These are phyloP conservation scores for Solanum chaucha DNA, from an alignment of 257 asterid species.

Conservation along the genomic window DNA sequence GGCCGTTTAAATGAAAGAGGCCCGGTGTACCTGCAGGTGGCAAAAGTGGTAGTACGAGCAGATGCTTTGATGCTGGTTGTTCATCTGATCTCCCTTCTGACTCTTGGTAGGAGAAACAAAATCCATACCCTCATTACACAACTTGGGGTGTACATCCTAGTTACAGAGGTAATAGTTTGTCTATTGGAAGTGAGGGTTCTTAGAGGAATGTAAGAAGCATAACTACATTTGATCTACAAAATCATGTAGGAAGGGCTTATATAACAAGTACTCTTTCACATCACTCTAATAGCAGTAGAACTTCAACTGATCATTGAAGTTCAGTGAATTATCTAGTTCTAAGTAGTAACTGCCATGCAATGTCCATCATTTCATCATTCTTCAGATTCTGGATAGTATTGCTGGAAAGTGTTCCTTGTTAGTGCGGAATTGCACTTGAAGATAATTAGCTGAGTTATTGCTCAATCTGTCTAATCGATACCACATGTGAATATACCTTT, in stretches of 20 bases:
- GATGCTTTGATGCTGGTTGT: conserved; percentile 54
- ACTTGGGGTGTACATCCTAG: conserved; percentile 36
- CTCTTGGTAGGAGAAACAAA: conserved; percentile 49
- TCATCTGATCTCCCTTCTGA: conserved; percentile 47
- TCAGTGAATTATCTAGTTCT: conserved; percentile 35
- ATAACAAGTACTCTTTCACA: conserved; percentile 20
- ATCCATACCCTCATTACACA: conserved; percentile 30
- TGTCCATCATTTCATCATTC: no score
- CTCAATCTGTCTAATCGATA: no score
- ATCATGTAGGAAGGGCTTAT: conserved; percentile 27
- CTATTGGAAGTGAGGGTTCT: conserved; percentile 41
- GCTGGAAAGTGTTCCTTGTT: no score
- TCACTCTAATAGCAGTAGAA: conserved; percentile 18
- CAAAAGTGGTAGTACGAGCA: conserved; percentile 53
- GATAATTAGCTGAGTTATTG: no score
- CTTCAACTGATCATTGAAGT: conserved; percentile 24
- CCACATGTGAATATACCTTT: no score
- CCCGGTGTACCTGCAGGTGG: conserved; percentile 38
- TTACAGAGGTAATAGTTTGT: conserved; percentile 41
- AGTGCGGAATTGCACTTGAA: no score
- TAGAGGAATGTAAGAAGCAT: conserved; percentile 62
- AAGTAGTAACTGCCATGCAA: not conserved
- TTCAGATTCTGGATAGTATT: no score
- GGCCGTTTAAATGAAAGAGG: conserved; percentile 60
- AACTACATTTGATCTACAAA: conserved; percentile 32